Percentiles rank a stretch among this genome's conserved stretches.
These are phyloP conservation scores for Quercus agrifolia DNA, from an alignment of 306 rosid genomes.

Conservation along the genomic window DNA sequence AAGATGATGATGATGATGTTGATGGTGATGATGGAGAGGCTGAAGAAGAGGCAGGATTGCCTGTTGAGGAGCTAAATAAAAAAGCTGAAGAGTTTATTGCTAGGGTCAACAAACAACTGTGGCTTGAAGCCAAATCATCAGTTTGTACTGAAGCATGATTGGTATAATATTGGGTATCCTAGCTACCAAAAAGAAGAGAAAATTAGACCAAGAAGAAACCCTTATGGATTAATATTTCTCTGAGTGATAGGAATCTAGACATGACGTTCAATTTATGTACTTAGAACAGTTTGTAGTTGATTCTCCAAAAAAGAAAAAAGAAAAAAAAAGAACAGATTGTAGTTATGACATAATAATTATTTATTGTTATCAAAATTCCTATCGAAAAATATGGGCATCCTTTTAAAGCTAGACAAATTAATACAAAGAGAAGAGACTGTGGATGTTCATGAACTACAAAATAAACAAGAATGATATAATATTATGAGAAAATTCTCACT, in stretches of 20 bases:
- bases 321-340: not conserved
- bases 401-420: too few species aligned
- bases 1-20: not conserved
- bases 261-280: not conserved
- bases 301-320: not conserved
- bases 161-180: not conserved
- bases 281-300: not conserved
- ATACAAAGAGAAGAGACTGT: too few species aligned
- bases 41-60: slow-evolving; percentile 18
- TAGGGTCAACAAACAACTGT: slow-evolving; percentile 43
- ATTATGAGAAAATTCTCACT: too few species aligned
- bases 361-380: too few species aligned
- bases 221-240: not conserved
- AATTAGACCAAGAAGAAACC: not conserved
- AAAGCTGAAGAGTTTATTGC: slow-evolving; percentile 50
- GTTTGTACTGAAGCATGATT: slow-evolving; percentile 8
- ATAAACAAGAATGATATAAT: too few species aligned
- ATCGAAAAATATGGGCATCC: too few species aligned
- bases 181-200: not conserved
- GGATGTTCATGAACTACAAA: too few species aligned
- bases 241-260: not conserved
- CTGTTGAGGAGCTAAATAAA: slow-evolving; percentile 39
- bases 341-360: too few species aligned
- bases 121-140: slow-evolving; percentile 32
- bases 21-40: slow-evolving; percentile 4